Percentiles rank a stretch among this genome's conserved stretches.
phyloP scores from a whole-genome alignment of 768 basidiomycete genomes.

The Leccinum ochraceum region DNA sequence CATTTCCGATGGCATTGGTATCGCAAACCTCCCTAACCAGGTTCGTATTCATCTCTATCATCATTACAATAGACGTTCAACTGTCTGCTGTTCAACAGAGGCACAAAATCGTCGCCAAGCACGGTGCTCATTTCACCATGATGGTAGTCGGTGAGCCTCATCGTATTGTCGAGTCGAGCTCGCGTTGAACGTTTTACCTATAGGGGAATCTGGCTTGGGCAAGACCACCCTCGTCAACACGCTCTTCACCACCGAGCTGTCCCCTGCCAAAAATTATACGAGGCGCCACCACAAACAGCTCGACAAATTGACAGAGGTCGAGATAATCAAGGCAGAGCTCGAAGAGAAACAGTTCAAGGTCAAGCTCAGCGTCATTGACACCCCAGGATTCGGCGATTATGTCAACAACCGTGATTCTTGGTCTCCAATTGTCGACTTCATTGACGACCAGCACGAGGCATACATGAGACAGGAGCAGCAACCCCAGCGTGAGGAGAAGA shows the following conservation, averaged over 20 bases:
- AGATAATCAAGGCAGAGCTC: conserved; percentile 98
- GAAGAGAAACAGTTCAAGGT: conserved; percentile 99
- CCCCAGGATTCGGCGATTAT: conserved; percentile 99
- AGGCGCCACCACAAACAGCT: conserved; percentile 92
- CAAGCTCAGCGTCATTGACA: conserved; percentile 98
- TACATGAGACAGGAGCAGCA: conserved; percentile 99
- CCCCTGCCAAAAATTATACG: conserved; percentile 85
- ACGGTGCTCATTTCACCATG: conserved; percentile 95
- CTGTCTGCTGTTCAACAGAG: conserved; percentile 49
- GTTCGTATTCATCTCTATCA: conserved; percentile 42
- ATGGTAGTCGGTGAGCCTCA: conserved; percentile 87
- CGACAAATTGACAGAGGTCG: conserved; percentile 97
- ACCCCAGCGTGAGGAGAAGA: conserved; percentile 92
- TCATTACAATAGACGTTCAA: background rate
- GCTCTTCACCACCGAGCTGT: conserved; percentile 96
- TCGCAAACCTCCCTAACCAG: conserved; percentile 98
- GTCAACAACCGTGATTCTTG: conserved; percentile 99
- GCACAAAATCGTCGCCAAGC: conserved; percentile 99
- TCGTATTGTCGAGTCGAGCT: background rate
- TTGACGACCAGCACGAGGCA: conserved; percentile 93
- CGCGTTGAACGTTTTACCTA: background rate
- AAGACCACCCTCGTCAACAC: conserved; percentile 99
- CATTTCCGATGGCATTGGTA: conserved; percentile 80
- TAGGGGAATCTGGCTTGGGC: conserved; percentile 95
- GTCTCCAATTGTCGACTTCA: conserved; percentile 98